These are phyloP conservation scores for Coleophoma eucalyptorum DNA, from an alignment of 2,329 filamentous ascomycete genomes.

Conservation along the genomic window DNA sequence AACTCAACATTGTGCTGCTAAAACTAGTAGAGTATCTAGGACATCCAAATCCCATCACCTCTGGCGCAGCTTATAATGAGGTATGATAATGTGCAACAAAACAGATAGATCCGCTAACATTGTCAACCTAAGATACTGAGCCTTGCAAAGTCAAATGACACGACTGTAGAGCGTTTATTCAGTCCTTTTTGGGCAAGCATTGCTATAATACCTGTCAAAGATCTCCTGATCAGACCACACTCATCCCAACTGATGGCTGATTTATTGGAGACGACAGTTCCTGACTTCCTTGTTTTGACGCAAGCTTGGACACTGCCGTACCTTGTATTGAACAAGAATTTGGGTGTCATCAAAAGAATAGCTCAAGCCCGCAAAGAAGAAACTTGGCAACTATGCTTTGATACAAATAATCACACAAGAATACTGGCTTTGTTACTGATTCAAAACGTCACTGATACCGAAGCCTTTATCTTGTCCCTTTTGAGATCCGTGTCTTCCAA, in stretches of 20 bases:
- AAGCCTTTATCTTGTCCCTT: slow-evolving; percentile 64
- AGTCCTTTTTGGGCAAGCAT: slow-evolving; percentile 86
- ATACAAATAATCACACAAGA: slow-evolving; percentile 51
- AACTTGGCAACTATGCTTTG: slow-evolving; percentile 49
- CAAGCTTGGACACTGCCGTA: slow-evolving; percentile 83
- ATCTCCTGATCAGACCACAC: slow-evolving; percentile 76
- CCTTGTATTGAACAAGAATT: slow-evolving; percentile 74
- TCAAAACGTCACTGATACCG: slow-evolving; percentile 53
- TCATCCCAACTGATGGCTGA: slow-evolving; percentile 78
- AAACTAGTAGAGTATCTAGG: slow-evolving; percentile 85
- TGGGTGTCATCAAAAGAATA: slow-evolving; percentile 76
- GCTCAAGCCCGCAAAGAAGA: slow-evolving; percentile 71
- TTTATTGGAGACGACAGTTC: slow-evolving; percentile 70
- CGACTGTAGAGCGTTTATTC: slow-evolving; percentile 66
- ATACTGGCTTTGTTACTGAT: slow-evolving; percentile 57
- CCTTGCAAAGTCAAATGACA: slow-evolving; percentile 61
- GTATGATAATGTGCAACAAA: slow-evolving; percentile 39
- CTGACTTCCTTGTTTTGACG: slow-evolving; percentile 70
- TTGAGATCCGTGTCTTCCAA: slow-evolving; percentile 66
- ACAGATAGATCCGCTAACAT: neutral
- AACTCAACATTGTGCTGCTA: slow-evolving; percentile 81
- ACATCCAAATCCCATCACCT: slow-evolving; percentile 74
- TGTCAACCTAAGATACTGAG: slow-evolving; percentile 54
- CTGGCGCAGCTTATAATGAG: slow-evolving; percentile 79
- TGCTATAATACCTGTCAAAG: slow-evolving; percentile 77